phyloP scores from a whole-genome alignment of 1,284 basidiomycete genomes.

The Ganoderma sinense region DNA sequence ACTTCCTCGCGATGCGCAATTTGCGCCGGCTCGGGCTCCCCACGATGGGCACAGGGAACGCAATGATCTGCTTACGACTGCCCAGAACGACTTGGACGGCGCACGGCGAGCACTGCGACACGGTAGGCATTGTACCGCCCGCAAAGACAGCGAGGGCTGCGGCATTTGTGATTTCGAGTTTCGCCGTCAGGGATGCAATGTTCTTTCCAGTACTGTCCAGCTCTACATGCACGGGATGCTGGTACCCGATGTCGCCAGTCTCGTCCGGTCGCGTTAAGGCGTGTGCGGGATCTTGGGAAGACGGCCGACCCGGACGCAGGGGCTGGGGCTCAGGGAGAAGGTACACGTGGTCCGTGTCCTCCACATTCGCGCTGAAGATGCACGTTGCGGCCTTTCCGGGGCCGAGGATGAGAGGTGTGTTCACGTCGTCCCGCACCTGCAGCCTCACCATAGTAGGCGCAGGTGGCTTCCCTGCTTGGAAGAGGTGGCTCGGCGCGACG shows the following conservation, averaged over 20 bases:
- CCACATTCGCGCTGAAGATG: not conserved
- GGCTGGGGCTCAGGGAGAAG: constrained; percentile 1
- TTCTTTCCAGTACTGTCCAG: not conserved
- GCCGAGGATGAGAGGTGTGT: constrained; percentile 24
- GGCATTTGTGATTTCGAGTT: constrained; percentile 35
- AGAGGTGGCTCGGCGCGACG: constrained; percentile 37
- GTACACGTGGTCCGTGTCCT: not conserved
- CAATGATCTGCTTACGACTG: constrained; percentile 34
- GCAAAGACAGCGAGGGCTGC: constrained; percentile 33
- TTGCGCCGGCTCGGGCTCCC: constrained; percentile 38
- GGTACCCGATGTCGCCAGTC: constrained; percentile 28
- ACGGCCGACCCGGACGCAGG: no score
- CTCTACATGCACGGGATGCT: constrained; percentile 37
- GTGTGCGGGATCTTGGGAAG: no score
- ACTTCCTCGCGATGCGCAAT: constrained; percentile 57
- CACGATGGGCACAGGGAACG: constrained; percentile 45
- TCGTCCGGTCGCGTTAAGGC: not conserved
- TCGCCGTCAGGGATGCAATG: constrained; percentile 31
- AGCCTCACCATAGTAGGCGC: not conserved
- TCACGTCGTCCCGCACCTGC: constrained; percentile 19
- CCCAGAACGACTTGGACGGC: constrained; percentile 40
- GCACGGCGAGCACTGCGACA: constrained; percentile 44
- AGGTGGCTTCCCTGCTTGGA: constrained; percentile 23
- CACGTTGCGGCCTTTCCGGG: constrained; percentile 35
- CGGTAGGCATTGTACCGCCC: constrained; percentile 26